Evolutionary conservation across 495 filamentous ascomycete genomes (phyloP).

Genomic region (Usnea hakonensis): DNA sequence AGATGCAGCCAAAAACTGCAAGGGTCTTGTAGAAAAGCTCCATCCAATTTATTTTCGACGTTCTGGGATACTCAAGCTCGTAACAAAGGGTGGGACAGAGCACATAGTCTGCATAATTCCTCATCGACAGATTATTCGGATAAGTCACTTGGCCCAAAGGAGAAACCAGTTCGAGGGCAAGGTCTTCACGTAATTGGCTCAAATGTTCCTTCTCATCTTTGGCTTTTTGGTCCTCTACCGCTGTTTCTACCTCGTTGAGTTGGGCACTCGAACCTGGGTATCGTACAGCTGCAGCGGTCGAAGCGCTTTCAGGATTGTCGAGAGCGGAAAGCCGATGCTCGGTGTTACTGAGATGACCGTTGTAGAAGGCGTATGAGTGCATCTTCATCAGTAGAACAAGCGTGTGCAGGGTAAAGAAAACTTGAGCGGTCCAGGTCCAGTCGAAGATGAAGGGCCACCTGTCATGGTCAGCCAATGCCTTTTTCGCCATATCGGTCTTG

Average conservation of each 20-base stretch:
- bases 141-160: constrained; percentile 86
- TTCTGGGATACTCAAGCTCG: constrained; percentile 92
- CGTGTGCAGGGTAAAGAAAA: constrained; percentile 87
- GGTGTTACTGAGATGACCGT: constrained; percentile 85
- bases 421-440: constrained; percentile 94
- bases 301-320: constrained; percentile 65
- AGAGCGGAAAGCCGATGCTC: constrained; percentile 69
- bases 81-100: constrained; percentile 96
- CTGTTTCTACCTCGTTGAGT: constrained; percentile 30
- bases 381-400: constrained; percentile 95
- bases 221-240: constrained; percentile 31
- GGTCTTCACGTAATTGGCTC: constrained; percentile 65
- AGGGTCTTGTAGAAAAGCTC: constrained; percentile 75
- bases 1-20: constrained; percentile 95
- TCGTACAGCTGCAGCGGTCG: constrained; percentile 59
- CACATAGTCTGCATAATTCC: constrained; percentile 80
- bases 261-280: constrained; percentile 59
- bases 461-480: constrained; percentile 22
- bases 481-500: constrained; percentile 8
- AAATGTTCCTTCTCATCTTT: constrained; percentile 44
- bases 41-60: constrained; percentile 61
- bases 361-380: constrained; percentile 97
- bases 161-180: constrained; percentile 83
- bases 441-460: constrained; percentile 77
- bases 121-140: constrained; percentile 73